phyloP scores from a whole-genome alignment of 2,329 filamentous ascomycete species.

The Ceratocystiopsis sp. region DNA sequence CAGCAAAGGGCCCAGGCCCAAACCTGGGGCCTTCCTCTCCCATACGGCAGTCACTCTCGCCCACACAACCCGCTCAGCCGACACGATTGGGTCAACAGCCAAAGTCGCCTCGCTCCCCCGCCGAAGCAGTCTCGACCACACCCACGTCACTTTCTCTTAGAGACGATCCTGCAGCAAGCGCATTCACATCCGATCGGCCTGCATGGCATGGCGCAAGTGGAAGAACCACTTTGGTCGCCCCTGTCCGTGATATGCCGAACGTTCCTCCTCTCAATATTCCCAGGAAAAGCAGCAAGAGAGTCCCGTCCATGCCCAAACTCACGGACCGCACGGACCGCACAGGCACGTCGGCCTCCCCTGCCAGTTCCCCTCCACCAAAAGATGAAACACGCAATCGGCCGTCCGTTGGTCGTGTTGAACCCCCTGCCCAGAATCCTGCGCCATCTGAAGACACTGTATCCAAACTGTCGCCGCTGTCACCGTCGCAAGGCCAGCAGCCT shows the following conservation, averaged over 20 bases:
- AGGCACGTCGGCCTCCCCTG: slow-evolving; percentile 12
- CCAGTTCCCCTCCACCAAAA: slow-evolving; percentile 13
- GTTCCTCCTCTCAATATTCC: slow-evolving; percentile 40
- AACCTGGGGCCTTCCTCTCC: too few species aligned
- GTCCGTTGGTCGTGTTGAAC: slow-evolving; percentile 19
- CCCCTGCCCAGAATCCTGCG: slow-evolving; percentile 16
- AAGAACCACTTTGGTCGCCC: slow-evolving; percentile 43
- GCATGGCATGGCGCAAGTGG: slow-evolving; percentile 62
- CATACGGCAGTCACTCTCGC: too few species aligned
- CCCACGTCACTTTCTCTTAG: too few species aligned
- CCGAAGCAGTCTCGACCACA: too few species aligned
- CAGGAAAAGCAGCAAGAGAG: slow-evolving; percentile 29
- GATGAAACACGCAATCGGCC: slow-evolving; percentile 13
- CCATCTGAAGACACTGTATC: slow-evolving; percentile 15
- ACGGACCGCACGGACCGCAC: slow-evolving; percentile 5
- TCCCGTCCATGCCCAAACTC: slow-evolving; percentile 10
- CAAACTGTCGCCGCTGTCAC: slow-evolving; percentile 7
- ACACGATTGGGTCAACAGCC: neutral
- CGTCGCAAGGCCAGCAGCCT: neutral
- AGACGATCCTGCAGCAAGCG: slow-evolving; percentile 18
- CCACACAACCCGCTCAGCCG: too few species aligned
- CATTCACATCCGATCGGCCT: slow-evolving; percentile 26
- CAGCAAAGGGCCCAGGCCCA: too few species aligned
- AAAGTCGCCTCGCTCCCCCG: neutral
- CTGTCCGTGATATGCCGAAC: slow-evolving; percentile 42